phyloP scores from a whole-genome alignment of 257 asterid genomes.

The Echium plantagineum region DNA sequence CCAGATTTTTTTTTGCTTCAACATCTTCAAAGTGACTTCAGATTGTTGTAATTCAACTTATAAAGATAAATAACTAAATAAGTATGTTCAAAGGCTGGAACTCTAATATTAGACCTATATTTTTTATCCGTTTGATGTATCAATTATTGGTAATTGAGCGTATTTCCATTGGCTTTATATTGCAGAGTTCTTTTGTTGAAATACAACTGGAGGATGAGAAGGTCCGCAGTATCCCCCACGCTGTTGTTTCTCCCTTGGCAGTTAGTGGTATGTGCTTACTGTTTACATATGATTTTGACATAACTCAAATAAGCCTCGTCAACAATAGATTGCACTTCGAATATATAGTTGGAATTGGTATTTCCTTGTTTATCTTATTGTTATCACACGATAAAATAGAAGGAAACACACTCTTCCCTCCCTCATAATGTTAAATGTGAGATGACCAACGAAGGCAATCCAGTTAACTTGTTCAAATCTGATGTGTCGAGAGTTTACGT shows the following conservation, averaged over 20 bases:
- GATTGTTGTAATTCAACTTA: too few species aligned
- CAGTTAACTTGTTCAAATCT: too few species aligned
- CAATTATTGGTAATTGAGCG: not conserved
- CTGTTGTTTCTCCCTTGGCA: conserved; percentile 77
- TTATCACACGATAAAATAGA: too few species aligned
- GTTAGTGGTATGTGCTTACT: conserved; percentile 64
- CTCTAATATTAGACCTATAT: not conserved
- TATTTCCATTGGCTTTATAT: conserved; percentile 9
- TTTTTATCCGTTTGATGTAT: not conserved
- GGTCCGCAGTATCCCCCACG: conserved; percentile 66
- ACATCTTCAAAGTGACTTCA: too few species aligned
- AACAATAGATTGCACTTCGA: not conserved
- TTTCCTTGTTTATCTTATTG: too few species aligned
- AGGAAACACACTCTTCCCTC: too few species aligned
- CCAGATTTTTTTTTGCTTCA: not conserved
- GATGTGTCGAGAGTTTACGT: too few species aligned
- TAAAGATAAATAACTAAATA: too few species aligned
- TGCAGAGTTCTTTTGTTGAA: conserved; percentile 40
- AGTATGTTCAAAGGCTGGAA: not conserved
- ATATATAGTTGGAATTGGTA: too few species aligned
- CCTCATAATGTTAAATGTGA: too few species aligned
- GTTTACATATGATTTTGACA: not conserved
- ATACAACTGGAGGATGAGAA: conserved; percentile 67
- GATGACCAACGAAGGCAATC: too few species aligned
- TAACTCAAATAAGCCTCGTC: not conserved